These are phyloP conservation scores for Ogataea methanolica DNA, from an alignment of 805 yeast genomes.

Conservation along the genomic window DNA sequence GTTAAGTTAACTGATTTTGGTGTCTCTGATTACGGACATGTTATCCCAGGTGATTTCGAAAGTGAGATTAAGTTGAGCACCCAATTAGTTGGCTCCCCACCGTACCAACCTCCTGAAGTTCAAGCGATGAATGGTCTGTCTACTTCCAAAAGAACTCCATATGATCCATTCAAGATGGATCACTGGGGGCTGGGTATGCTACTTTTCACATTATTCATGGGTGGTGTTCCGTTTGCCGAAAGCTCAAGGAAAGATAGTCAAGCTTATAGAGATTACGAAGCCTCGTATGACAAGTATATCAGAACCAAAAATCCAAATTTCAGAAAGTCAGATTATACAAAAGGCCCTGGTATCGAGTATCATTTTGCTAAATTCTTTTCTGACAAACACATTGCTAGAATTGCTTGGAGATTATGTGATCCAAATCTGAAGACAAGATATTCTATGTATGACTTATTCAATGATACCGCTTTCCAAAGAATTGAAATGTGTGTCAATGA, in stretches of 20 bases:
- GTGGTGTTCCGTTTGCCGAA: constrained; percentile 56
- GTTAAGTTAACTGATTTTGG: constrained; percentile 93
- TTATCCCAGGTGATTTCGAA: constrained; percentile 46
- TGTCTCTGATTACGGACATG: constrained; percentile 69
- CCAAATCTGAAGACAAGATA: constrained; percentile 56
- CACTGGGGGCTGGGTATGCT: constrained; percentile 73
- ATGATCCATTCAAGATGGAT: constrained; percentile 69
- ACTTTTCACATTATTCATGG: constrained; percentile 56
- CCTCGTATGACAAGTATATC: constrained; percentile 34
- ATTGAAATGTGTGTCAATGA: constrained; percentile 65
- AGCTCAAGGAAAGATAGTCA: constrained; percentile 42
- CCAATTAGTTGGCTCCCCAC: constrained; percentile 76
- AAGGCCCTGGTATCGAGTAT: constrained; percentile 72
- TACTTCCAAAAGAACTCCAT: constrained; percentile 31
- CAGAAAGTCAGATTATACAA: constrained; percentile 38
- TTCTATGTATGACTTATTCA: constrained; percentile 50
- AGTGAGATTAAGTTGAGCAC: constrained; percentile 37
- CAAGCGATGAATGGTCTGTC: constrained; percentile 43
- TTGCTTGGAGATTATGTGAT: constrained; percentile 76
- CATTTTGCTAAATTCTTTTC: constrained; percentile 64
- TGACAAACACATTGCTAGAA: constrained; percentile 58
- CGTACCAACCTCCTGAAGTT: constrained; percentile 81
- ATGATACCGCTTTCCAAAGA: constrained; percentile 62
- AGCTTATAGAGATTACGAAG: constrained; percentile 54
- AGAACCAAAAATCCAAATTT: constrained; percentile 33